Conservation (phyloP, 768 basidiomycete genomes). For the Trametes maxima region DNA sequence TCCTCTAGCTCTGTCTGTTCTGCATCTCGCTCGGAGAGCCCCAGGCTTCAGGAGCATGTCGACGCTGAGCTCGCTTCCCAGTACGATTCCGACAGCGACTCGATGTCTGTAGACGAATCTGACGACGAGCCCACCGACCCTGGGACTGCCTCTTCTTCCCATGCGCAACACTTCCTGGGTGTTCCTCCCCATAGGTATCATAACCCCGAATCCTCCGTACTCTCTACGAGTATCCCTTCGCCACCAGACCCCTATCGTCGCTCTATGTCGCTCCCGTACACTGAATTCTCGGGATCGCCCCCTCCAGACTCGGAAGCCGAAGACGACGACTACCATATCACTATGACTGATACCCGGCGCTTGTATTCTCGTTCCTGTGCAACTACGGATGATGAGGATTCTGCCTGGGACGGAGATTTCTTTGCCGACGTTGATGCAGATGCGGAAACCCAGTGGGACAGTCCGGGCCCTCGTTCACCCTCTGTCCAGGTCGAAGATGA, state of each 20-base stretch:
- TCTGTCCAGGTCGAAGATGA: constrained; percentile 49
- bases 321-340: constrained; percentile 44
- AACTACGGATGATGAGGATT: constrained; percentile 32
- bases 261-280: constrained; percentile 60
- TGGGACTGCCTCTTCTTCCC: constrained; percentile 40
- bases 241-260: constrained; percentile 41
- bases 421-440: constrained; percentile 57
- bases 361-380: constrained; percentile 20
- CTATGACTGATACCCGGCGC: constrained; percentile 43
- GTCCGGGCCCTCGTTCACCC: constrained; percentile 64
- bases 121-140: constrained; percentile 28
- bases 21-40: constrained; percentile 22
- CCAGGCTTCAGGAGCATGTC: constrained; percentile 30
- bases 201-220: constrained; percentile 39
- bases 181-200: constrained; percentile 58
- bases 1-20: constrained; percentile 27
- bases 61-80: constrained; percentile 39
- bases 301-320: constrained; percentile 76
- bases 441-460: constrained; percentile 59
- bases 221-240: constrained; percentile 25
- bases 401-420: constrained; percentile 38
- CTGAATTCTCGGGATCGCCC: constrained; percentile 53
- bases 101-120: constrained; percentile 50
- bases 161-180: constrained; percentile 55
- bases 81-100: constrained; percentile 38